A percentile compares a stretch with the other conserved stretches of the same genome.
Conservation (phyloP, 345 rosid genomes). For the Moringa oleifera region DNA sequence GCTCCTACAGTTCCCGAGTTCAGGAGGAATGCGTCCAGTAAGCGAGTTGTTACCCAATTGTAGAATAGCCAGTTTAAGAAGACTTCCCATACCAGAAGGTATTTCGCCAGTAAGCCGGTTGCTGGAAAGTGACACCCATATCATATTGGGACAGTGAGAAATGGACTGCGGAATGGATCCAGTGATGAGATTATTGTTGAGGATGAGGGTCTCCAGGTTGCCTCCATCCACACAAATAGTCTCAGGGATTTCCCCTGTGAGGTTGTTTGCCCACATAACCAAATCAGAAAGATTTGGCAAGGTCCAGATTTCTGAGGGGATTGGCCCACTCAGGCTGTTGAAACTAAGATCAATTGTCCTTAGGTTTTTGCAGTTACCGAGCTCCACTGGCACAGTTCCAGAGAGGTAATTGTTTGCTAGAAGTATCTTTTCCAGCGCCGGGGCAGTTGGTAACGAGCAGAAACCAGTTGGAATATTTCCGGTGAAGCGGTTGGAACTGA, state of each 20-base stretch:
- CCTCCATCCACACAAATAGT: conserved; percentile 70
- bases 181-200: conserved; percentile 73
- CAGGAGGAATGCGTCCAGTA: conserved; percentile 62
- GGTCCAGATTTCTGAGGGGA: conserved; percentile 64
- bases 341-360: conserved; percentile 80
- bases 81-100: conserved; percentile 63
- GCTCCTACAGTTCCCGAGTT: conserved; percentile 70
- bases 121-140: conserved; percentile 90
- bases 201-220: conserved; percentile 71
- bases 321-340: conserved; percentile 62
- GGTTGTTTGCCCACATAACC: conserved; percentile 96
- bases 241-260: conserved; percentile 74
- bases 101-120: conserved; percentile 65
- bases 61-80: conserved; percentile 60
- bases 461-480: conserved; percentile 63
- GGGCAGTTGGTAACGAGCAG: conserved; percentile 42
- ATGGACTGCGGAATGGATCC: conserved; percentile 78
- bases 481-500: conserved; percentile 62
- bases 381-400: conserved; percentile 67
- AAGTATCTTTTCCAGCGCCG: conserved; percentile 58
- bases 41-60: conserved; percentile 90
- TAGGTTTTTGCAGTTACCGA: conserved; percentile 67
- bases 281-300: conserved; percentile 67
- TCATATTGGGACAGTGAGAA: conserved; percentile 65
- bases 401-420: conserved; percentile 67